Base-by-base conservation (phyloP, 352 stramenopile genomes). In the Phytophthora sansomeana region DNA sequence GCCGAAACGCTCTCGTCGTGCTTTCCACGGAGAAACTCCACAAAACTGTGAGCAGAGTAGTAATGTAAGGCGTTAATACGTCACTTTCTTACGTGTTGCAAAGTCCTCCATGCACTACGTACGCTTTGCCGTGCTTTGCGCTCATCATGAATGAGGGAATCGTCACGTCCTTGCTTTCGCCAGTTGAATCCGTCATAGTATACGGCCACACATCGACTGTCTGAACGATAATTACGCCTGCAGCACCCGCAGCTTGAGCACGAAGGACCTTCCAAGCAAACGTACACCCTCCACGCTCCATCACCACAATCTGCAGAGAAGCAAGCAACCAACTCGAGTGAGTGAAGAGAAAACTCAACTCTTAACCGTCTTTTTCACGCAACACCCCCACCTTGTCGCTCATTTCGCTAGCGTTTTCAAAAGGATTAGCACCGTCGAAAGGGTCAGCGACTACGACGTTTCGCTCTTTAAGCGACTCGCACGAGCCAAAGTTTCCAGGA, bases 71-170 rank as follows among this genome's bases (percentile, higher is more conserved):
- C 14, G 35, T 68, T 39, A 57, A 41, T 62, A n/a, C 38, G 26
- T 7, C 33, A 53, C 33, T 43, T 6, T 10, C 28, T n/a, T 8
- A 41, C 4, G 4, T 11, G 28, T 28, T 6, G 3, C 47, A 6
- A 3, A 33, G 8, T 3, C 13, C 8, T 29, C 30, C 1, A 33
- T 35, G n/a, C 32, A 17, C 6, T 29, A 52, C 51, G 28, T 65
- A 92, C 86, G 80, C 73, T 43, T 81, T 78, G 66, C 86, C 86
- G 52, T 89, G 79, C 55, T 88, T 90, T 8, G 71, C 63, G 48
- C 83, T 92, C 42, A 94, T 83, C 83, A 94, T 94, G 59, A 92
- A 92, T 8, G 84, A 75, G 19, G 86, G 86, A 50, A 94, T 94
- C 32, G 63, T 67, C 17, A 92, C 71, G 14, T 58, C 49, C 10